Evolutionary conservation across 2,329 filamentous ascomycete genomes (phyloP).

Genomic region (Emericellopsis atlantica): DNA sequence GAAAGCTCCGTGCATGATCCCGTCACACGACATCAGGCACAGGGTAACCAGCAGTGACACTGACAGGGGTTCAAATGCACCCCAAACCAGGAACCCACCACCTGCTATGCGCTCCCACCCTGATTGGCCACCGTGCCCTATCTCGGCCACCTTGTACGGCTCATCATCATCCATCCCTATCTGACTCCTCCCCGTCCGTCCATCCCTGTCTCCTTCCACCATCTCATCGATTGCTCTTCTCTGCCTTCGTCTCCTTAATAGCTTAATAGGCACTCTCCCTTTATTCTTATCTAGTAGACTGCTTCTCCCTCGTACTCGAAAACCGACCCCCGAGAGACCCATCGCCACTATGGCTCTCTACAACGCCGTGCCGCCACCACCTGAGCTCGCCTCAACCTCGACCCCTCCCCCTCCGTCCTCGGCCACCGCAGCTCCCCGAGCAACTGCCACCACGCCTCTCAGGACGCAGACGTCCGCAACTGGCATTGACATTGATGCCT

Average conservation of each 20-base stretch:
- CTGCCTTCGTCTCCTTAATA: background rate
- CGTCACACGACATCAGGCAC: too few relatives aligned
- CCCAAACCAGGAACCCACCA: background rate
- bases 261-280: background rate
- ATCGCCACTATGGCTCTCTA: conserved; percentile 34
- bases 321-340: background rate
- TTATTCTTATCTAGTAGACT: background rate
- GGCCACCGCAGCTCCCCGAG: conserved; percentile 5
- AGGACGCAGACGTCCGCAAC: conserved; percentile 10
- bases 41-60: background rate
- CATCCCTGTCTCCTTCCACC: background rate
- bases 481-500: conserved; percentile 50
- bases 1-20: too few relatives aligned
- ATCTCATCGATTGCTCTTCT: background rate
- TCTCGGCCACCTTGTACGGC: background rate
- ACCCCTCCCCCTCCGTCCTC: background rate
- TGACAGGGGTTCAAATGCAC: background rate
- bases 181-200: background rate
- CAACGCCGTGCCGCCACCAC: conserved; percentile 37
- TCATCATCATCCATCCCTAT: background rate
- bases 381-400: conserved; percentile 14
- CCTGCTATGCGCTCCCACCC: conserved; percentile 4
- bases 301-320: background rate
- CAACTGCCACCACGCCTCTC: conserved; percentile 8
- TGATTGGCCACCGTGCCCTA: conserved; percentile 3